Evolutionary conservation across 805 yeast species (phyloP).

Genomic region (Candida argentea): DNA sequence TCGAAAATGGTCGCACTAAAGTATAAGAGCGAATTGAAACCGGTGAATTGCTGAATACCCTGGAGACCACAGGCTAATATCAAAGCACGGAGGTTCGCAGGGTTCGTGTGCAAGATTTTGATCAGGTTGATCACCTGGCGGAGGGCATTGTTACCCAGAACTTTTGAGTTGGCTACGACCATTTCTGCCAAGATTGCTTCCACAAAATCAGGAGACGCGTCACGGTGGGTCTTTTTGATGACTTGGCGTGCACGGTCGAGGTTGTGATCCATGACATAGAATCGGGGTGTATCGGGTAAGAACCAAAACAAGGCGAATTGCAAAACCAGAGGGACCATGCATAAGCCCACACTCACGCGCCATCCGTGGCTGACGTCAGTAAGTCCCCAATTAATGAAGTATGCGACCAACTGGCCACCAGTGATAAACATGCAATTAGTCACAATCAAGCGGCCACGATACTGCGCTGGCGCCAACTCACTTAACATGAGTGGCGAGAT

Average conservation of each 20-base stretch:
- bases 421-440: constrained; percentile 85
- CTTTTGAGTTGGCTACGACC: constrained; percentile 32
- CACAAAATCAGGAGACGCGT: constrained; percentile 55
- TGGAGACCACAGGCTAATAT: constrained; percentile 88
- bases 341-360: constrained; percentile 86
- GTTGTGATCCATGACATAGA: constrained; percentile 61
- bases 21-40: constrained; percentile 94
- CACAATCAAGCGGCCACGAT: constrained; percentile 85
- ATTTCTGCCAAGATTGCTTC: constrained; percentile 62
- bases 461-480: constrained; percentile 86
- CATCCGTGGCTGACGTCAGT: constrained; percentile 71
- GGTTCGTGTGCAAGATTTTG: constrained; percentile 51
- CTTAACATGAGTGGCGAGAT: constrained; percentile 90
- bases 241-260: constrained; percentile 59
- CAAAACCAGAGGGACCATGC: constrained; percentile 75
- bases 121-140: constrained; percentile 50
- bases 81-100: constrained; percentile 82
- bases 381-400: constrained; percentile 87
- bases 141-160: constrained; percentile 31
- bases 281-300: constrained; percentile 95
- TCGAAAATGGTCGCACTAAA: constrained; percentile 88
- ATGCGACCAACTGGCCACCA: constrained; percentile 91
- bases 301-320: constrained; percentile 73
- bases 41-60: constrained; percentile 94
- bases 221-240: constrained; percentile 49